Conservation (phyloP, 495 filamentous ascomycete species). For the Hypoxylon fragiforme region DNA sequence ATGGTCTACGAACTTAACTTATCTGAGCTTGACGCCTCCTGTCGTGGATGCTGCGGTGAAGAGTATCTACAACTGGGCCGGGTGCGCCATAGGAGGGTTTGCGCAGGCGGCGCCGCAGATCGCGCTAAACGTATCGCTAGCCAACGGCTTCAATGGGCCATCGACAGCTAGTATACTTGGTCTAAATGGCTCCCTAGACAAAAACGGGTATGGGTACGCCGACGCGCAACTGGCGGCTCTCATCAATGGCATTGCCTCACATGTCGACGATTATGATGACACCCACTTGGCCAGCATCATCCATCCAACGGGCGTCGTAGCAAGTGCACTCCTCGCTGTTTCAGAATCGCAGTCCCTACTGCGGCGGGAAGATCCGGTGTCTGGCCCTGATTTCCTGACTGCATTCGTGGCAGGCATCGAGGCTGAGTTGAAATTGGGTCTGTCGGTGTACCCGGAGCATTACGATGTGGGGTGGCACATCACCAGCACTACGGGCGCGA, state of each 20-base stretch:
- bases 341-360: conserved; percentile 33
- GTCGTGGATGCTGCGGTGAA: conserved; percentile 40
- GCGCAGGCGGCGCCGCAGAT: conserved; percentile 52
- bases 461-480: conserved; percentile 62
- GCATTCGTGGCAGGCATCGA: conserved; percentile 58
- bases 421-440: conserved; percentile 53
- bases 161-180: conserved; percentile 51
- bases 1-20: conserved; percentile 45
- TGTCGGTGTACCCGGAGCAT: conserved; percentile 56
- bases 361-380: conserved; percentile 38
- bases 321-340: conserved; percentile 52
- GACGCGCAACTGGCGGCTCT: conserved; percentile 48
- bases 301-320: conserved; percentile 57
- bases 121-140: conserved; percentile 36
- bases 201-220: no score
- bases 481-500: conserved; percentile 54
- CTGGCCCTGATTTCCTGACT: conserved; percentile 50
- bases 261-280: conserved; percentile 62
- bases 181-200: conserved; percentile 25
- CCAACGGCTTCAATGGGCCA: conserved; percentile 50
- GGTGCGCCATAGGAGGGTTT: conserved; percentile 55
- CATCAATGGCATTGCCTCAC: conserved; percentile 58
- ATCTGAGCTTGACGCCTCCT: conserved; percentile 36
- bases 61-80: conserved; percentile 57
- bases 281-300: conserved; percentile 61